A percentile compares a stretch with the other conserved stretches of the same genome.
These are phyloP conservation scores for Talaromyces amestolkiae DNA, from an alignment of 2,329 filamentous ascomycete species.

Conservation along the genomic window DNA sequence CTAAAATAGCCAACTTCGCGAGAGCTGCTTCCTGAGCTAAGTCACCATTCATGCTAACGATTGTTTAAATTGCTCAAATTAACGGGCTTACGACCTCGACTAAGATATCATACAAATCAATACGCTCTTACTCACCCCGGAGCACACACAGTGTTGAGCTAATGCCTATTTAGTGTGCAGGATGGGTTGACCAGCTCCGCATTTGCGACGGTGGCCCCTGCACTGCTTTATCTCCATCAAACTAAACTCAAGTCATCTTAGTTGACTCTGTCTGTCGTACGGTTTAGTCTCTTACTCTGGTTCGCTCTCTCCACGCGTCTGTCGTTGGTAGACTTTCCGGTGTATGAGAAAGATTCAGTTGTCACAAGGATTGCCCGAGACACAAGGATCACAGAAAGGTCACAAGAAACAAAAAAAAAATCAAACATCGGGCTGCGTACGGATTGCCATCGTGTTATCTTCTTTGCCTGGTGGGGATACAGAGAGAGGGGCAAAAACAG, in stretches of 20 bases:
- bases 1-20: background rate
- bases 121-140: background rate
- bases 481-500: slow-evolving; percentile 5
- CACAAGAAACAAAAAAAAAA: background rate
- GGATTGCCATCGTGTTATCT: background rate
- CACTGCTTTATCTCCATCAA: slow-evolving; percentile 7
- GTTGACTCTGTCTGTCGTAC: background rate
- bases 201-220: slow-evolving; percentile 13
- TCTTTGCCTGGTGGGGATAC: background rate
- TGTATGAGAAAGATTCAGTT: background rate
- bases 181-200: slow-evolving; percentile 14
- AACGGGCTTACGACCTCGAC: background rate
- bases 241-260: background rate
- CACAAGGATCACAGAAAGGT: background rate
- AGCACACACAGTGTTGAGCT: background rate
- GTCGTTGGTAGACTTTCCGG: background rate
- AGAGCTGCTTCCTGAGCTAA: background rate
- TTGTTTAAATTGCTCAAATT: background rate
- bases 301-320: background rate
- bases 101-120: background rate
- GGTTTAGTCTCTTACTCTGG: background rate
- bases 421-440: background rate
- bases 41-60: background rate
- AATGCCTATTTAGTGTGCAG: slow-evolving; percentile 9
- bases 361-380: background rate